Base-by-base conservation (phyloP, 352 stramenopile species). In the Phytophthora pistaciae region DNA sequence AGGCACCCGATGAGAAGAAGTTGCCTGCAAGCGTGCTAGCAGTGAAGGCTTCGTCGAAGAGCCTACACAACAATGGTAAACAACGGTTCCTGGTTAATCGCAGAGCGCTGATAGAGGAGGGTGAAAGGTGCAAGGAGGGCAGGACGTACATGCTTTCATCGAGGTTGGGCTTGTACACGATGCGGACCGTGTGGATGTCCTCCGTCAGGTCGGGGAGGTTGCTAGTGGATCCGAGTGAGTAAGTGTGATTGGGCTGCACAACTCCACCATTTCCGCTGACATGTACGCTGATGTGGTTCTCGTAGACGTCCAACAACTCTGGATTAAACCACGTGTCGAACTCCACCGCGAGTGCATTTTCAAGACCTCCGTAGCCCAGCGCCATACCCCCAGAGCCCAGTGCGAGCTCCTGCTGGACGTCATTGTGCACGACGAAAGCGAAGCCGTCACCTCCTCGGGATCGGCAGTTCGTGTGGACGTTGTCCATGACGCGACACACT, bases 271-370 rank as follows among this genome's bases (percentile, higher is more conserved):
- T 74, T 8, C 78, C 82, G 40, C 82, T 80, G 18, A 89, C 80
- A 38, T 97, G 91, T 5, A 99, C 83, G 64, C 86, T 93, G 23
- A 98, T 79, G 77, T 99, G 96, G 72, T 98, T 98, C 72, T 98
- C 91, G 72, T 95, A 98, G 27, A 77, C 78, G 52, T 98, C 95
- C 14, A 86, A 56, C 57, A 92, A 77, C 33, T 98, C 92, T 7
- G 79, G 68, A 72, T 98, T 98, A 78, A 91, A 97, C 82, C 88
- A 98, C 11, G 92, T 98, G 71, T 98, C 94, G 59, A 98, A 98
- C 68, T 98, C 95, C 16, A 99, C 67, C 3, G 79, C 94, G 1
- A 99, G 60, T 11, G 86, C 77, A 60, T 98, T 96, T n/a, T 60
- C 56, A 31, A 98, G 80, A 4, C 92, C 92, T 3, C 80, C 91